These are phyloP conservation scores for Neurospora tetraspora DNA, from an alignment of 495 filamentous ascomycete species.

Conservation along the genomic window DNA sequence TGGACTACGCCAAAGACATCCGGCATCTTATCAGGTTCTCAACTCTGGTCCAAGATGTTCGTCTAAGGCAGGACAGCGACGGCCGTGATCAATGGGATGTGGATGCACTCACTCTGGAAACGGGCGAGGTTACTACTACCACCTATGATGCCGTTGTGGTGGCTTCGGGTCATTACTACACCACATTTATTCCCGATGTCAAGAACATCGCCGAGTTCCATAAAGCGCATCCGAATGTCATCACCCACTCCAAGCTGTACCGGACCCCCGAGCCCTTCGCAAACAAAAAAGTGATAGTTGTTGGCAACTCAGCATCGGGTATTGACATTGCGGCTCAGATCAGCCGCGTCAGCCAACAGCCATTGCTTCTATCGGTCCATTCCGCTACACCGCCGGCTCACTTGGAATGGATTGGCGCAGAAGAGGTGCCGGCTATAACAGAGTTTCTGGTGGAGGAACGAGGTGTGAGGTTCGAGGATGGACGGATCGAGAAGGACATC, in stretches of 20 bases:
- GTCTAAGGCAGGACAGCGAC: constrained; percentile 12
- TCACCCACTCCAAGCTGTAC: constrained; percentile 78
- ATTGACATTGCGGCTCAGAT: constrained; percentile 76
- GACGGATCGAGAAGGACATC: constrained; percentile 45
- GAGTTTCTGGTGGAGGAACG: constrained; percentile 27
- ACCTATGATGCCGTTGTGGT: constrained; percentile 74
- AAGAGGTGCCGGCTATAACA: constrained; percentile 31
- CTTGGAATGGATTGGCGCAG: constrained; percentile 20
- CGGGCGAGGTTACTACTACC: constrained; percentile 26
- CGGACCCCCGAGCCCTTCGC: constrained; percentile 48
- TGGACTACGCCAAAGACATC: constrained; percentile 60
- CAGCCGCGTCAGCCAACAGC: constrained; percentile 29
- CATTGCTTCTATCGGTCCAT: constrained; percentile 34
- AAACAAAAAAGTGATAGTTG: constrained; percentile 49
- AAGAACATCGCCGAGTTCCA: constrained; percentile 39
- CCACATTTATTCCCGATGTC: constrained; percentile 57
- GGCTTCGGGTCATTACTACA: constrained; percentile 72
- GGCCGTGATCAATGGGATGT: constrained; percentile 39
- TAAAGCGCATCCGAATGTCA: constrained; percentile 46
- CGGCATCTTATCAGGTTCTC: constrained; percentile 36
- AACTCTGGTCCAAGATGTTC: constrained; percentile 28
- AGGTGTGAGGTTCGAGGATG: constrained; percentile 26
- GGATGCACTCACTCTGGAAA: constrained; percentile 37
- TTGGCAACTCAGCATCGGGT: constrained; percentile 72
- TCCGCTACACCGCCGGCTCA: constrained; percentile 21